Evolutionary conservation across 371 early-diverging fungal species (phyloP).

Genomic region (Rhizopus delemar): DNA sequence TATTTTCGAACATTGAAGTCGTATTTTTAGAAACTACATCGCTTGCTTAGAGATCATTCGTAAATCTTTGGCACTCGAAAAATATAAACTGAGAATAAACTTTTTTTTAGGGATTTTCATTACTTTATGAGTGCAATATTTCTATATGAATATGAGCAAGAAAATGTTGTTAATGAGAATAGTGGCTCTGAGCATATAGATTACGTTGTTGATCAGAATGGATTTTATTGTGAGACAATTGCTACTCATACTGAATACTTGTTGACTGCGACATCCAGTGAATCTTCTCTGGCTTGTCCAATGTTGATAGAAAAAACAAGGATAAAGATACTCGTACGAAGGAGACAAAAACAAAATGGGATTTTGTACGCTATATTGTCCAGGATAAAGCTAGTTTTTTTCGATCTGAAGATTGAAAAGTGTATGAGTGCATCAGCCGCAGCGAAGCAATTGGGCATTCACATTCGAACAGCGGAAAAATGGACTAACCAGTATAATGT

Average conservation of each 20-base stretch:
- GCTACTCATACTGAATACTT: slow-evolving; percentile 8
- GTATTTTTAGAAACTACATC: too few relatives aligned
- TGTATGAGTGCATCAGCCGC: slow-evolving; percentile 14
- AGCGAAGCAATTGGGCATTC: slow-evolving; percentile 36
- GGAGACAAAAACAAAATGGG: background rate
- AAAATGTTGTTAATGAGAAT: slow-evolving; percentile 19
- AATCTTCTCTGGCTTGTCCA: slow-evolving; percentile 7
- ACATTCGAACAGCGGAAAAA: slow-evolving; percentile 18
- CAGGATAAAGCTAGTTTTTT: slow-evolving; percentile 17
- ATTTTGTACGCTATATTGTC: slow-evolving; percentile 7
- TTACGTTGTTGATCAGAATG: slow-evolving; percentile 16
- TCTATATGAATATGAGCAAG: slow-evolving; percentile 23
- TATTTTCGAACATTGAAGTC: too few relatives aligned
- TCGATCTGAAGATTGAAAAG: slow-evolving; percentile 16
- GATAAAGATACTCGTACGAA: slow-evolving; percentile 13
- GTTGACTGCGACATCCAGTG: slow-evolving; percentile 4
- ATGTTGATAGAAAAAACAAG: slow-evolving; percentile 13
- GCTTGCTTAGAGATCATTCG: too few relatives aligned
- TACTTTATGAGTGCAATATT: background rate
- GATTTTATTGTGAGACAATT: slow-evolving; percentile 12
- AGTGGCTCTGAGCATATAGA: slow-evolving; percentile 24
- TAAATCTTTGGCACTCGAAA: too few relatives aligned
- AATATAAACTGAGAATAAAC: too few relatives aligned
- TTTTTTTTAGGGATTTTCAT: too few relatives aligned
- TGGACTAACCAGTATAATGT: slow-evolving; percentile 7